phyloP scores from a whole-genome alignment of 352 stramenopile species.

The Pythium phragmitis region DNA sequence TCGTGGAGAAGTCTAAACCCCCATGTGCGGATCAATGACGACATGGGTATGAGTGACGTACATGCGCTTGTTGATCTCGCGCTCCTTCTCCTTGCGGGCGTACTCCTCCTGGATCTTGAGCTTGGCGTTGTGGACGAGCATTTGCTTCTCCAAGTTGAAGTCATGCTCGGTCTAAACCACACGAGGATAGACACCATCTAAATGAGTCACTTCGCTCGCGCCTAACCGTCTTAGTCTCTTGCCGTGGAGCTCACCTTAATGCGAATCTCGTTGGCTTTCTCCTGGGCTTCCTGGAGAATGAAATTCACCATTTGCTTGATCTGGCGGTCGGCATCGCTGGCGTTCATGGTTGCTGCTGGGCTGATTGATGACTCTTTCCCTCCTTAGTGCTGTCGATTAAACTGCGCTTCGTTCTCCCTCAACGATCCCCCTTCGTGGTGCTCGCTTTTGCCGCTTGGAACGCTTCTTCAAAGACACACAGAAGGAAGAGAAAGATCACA shows the following conservation, averaged over 20 bases:
- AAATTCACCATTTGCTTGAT: constrained; percentile 99
- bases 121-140: constrained; percentile 98
- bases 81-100: constrained; percentile 97
- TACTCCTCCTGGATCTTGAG: constrained; percentile 98
- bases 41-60: constrained; percentile 18
- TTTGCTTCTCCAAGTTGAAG: constrained; percentile 99
- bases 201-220: not conserved
- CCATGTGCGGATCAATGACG: too few species aligned
- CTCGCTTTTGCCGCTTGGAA: constrained; percentile 4
- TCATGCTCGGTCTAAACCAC: constrained; percentile 94
- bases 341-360: constrained; percentile 60
- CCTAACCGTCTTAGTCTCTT: not conserved
- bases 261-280: constrained; percentile 99
- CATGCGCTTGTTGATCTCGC: constrained; percentile 93
- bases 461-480: constrained; percentile 12
- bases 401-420: not conserved
- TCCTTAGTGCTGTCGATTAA: not conserved
- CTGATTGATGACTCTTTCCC: not conserved
- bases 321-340: constrained; percentile 80
- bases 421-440: not conserved
- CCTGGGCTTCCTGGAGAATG: constrained; percentile 98
- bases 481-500: constrained; percentile 15
- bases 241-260: constrained; percentile 82
- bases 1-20: constrained; percentile 11
- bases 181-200: constrained; percentile 10